These are phyloP conservation scores for Mitragyna speciosa DNA, from an alignment of 257 asterid species.

Conservation along the genomic window DNA sequence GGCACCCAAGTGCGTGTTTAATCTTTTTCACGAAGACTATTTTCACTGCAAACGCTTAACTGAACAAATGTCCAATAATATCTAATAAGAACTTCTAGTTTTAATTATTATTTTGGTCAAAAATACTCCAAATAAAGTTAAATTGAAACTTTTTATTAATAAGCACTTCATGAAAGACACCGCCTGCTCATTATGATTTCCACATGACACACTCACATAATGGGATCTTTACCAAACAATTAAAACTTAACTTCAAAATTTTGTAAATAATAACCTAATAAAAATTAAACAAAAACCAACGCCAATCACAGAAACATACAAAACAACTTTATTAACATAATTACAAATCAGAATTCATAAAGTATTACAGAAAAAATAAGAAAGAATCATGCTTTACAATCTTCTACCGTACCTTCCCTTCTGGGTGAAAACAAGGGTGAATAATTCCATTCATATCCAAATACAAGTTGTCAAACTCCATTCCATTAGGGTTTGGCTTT, in stretches of 20 bases:
- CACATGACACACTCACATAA: not conserved
- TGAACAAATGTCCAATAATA: not conserved
- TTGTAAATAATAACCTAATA: not conserved
- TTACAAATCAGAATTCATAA: not conserved
- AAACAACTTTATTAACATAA: not conserved
- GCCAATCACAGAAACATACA: not conserved
- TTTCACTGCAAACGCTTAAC: not conserved
- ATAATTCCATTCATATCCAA: conserved; percentile 95
- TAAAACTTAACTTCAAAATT: not conserved
- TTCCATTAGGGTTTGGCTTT: conserved; percentile 84
- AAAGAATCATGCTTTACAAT: not conserved
- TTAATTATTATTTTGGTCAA: too few relatives aligned
- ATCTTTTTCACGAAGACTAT: not conserved
- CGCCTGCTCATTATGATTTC: not conserved
- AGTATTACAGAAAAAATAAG: too few relatives aligned
- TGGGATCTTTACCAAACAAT: not conserved
- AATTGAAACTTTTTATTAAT: not conserved
- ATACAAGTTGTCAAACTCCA: conserved; percentile 85
- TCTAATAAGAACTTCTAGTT: not conserved
- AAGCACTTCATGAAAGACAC: not conserved
- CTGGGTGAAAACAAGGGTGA: conserved; percentile 98
- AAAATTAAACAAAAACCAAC: not conserved
- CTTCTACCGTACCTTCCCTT: conserved; percentile 64
- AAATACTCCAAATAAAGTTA: too few relatives aligned
- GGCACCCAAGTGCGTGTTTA: not conserved